Percentiles rank a stretch among this genome's conserved stretches.
phyloP scores from a whole-genome alignment of 345 rosid genomes.

The Citrus unshiu region DNA sequence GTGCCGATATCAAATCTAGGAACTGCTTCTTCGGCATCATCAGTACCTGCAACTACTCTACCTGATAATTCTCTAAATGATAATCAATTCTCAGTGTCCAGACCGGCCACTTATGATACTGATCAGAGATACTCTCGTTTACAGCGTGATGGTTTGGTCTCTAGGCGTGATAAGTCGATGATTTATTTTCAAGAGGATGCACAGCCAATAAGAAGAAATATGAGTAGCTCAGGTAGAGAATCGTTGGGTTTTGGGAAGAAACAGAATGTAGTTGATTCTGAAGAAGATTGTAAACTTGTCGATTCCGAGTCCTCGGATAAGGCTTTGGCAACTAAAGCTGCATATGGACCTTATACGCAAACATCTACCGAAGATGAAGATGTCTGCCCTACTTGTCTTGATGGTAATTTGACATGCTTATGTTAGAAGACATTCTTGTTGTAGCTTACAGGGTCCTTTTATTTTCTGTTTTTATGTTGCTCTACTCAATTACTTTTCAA shows the following conservation, averaged over 20 bases:
- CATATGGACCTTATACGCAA: slow-evolving; percentile 27
- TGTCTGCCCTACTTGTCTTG: slow-evolving; percentile 72
- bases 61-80: slow-evolving; percentile 37
- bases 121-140: slow-evolving; percentile 53
- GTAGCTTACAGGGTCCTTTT: background rate
- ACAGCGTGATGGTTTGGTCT: slow-evolving; percentile 67
- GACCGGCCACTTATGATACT: slow-evolving; percentile 46
- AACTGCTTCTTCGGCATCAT: slow-evolving; percentile 36
- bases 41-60: slow-evolving; percentile 22
- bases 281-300: slow-evolving; percentile 31
- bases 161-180: slow-evolving; percentile 53
- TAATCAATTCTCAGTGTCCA: slow-evolving; percentile 34
- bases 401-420: slow-evolving; percentile 34
- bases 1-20: slow-evolving; percentile 34
- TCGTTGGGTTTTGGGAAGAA: slow-evolving; percentile 44
- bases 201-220: slow-evolving; percentile 46
- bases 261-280: slow-evolving; percentile 36
- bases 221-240: slow-evolving; percentile 43
- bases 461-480: background rate
- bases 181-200: slow-evolving; percentile 60
- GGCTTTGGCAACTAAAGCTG: slow-evolving; percentile 27
- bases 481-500: background rate
- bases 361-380: slow-evolving; percentile 56
- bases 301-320: slow-evolving; percentile 41
- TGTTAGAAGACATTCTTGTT: background rate